Percentiles rank a stretch among this genome's conserved stretches.
Evolutionary conservation across 2,329 filamentous ascomycete species (phyloP).

Genomic region (Lecanosticta acicola): DNA sequence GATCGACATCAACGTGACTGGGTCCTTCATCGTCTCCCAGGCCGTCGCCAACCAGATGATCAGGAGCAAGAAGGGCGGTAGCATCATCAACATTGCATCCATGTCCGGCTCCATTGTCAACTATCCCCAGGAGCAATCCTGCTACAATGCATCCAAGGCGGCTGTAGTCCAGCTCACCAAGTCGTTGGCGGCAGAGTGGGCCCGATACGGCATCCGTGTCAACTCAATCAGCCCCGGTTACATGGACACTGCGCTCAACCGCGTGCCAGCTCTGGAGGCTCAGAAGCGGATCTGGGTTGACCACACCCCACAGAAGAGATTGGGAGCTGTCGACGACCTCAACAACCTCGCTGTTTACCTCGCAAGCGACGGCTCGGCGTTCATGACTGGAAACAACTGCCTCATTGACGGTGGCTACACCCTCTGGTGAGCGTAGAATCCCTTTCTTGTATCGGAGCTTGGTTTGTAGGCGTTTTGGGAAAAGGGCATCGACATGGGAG

Average conservation of each 20-base stretch:
- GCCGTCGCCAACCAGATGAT: constrained; percentile 56
- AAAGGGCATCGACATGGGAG: background rate
- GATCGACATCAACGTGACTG: constrained; percentile 76
- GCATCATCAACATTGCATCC: constrained; percentile 69
- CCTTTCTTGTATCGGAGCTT: constrained; percentile 8
- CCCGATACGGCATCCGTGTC: constrained; percentile 71
- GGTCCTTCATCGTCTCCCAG: constrained; percentile 72
- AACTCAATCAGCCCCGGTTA: constrained; percentile 82
- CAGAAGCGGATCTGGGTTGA: constrained; percentile 78
- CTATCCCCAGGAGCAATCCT: constrained; percentile 66
- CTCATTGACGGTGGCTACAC: constrained; percentile 67
- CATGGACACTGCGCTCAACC: constrained; percentile 80
- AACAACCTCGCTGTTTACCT: constrained; percentile 74
- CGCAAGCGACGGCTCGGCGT: constrained; percentile 64
- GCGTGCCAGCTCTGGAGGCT: constrained; percentile 68
- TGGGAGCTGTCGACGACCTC: constrained; percentile 68
- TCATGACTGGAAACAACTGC: constrained; percentile 73
- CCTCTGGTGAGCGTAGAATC: constrained; percentile 39
- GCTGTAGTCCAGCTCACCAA: constrained; percentile 73
- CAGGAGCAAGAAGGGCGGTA: constrained; percentile 62
- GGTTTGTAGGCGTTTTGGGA: constrained; percentile 5
- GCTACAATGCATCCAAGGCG: constrained; percentile 81
- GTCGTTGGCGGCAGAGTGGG: constrained; percentile 79
- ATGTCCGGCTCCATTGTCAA: constrained; percentile 47
- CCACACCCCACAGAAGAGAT: constrained; percentile 65